Conservation (phyloP, 805 yeast species). For the Lachancea cidri region DNA sequence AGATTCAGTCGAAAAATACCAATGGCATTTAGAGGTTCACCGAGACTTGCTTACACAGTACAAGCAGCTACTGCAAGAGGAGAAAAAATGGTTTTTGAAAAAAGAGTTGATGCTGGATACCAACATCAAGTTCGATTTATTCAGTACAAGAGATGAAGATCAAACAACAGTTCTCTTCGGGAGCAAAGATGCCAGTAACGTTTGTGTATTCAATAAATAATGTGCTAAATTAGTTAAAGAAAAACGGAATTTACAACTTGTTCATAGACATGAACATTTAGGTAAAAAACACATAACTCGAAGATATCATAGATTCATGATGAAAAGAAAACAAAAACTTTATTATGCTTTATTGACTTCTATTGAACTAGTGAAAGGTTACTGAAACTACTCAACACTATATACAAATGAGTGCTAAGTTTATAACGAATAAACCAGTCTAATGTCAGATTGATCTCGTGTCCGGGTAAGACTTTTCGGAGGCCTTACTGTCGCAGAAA, state of each 20-base stretch:
- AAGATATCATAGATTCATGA: no score
- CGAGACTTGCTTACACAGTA: slow-evolving; percentile 19
- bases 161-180: not conserved
- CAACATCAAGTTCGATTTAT: slow-evolving; percentile 30
- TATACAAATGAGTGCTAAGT: no score
- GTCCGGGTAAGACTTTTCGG: not conserved
- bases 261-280: no score
- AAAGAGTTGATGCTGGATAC: slow-evolving; percentile 32
- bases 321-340: no score
- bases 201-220: slow-evolving; percentile 4
- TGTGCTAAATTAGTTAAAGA: not conserved
- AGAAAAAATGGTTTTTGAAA: slow-evolving; percentile 30
- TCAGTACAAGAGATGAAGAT: slow-evolving; percentile 19
- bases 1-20: slow-evolving; percentile 2
- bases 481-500: not conserved
- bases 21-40: slow-evolving; percentile 21
- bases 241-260: no score
- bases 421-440: no score
- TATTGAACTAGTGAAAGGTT: no score
- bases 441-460: not conserved
- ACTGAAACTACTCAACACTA: no score
- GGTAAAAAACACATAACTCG: no score
- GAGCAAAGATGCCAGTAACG: slow-evolving; percentile 1
- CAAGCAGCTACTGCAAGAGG: slow-evolving; percentile 14
- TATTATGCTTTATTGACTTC: no score